These are phyloP conservation scores for Leptomonas seymouri DNA, from an alignment of 208 protist genomes.

Conservation along the genomic window DNA sequence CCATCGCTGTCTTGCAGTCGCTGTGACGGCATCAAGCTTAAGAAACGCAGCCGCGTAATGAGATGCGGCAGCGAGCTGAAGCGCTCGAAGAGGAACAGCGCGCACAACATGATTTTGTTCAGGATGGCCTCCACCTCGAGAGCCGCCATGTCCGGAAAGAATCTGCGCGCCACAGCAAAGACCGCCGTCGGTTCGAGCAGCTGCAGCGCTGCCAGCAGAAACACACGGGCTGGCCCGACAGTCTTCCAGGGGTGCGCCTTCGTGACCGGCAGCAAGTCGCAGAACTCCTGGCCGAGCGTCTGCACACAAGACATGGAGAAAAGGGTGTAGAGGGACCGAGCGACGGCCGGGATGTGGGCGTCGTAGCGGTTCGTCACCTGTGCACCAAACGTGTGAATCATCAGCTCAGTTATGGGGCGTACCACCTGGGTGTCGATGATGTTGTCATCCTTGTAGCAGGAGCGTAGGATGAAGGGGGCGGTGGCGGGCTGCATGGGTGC, in stretches of 20 bases:
- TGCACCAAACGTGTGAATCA: slow-evolving; percentile 72
- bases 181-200: slow-evolving; percentile 55
- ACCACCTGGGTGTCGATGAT: slow-evolving; percentile 63
- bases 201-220: slow-evolving; percentile 65
- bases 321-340: slow-evolving; percentile 70
- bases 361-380: slow-evolving; percentile 84
- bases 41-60: slow-evolving; percentile 57
- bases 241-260: slow-evolving; percentile 41
- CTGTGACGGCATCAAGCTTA: slow-evolving; percentile 74
- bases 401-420: slow-evolving; percentile 65
- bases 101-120: slow-evolving; percentile 43
- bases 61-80: slow-evolving; percentile 80
- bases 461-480: slow-evolving; percentile 82
- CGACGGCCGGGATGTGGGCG: slow-evolving; percentile 46
- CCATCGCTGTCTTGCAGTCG: slow-evolving; percentile 57
- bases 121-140: slow-evolving; percentile 72
- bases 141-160: slow-evolving; percentile 62
- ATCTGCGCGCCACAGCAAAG: slow-evolving; percentile 48
- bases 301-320: slow-evolving; percentile 66
- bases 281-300: slow-evolving; percentile 90
- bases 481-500: slow-evolving; percentile 74
- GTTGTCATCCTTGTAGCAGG: slow-evolving; percentile 87
- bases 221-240: slow-evolving; percentile 48
- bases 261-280: slow-evolving; percentile 74
- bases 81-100: slow-evolving; percentile 83